A percentile compares a stretch with the other conserved stretches of the same genome.
These are phyloP conservation scores for Arthrobotrys sinensis DNA, from an alignment of 2,329 filamentous ascomycete genomes.

Conservation along the genomic window DNA sequence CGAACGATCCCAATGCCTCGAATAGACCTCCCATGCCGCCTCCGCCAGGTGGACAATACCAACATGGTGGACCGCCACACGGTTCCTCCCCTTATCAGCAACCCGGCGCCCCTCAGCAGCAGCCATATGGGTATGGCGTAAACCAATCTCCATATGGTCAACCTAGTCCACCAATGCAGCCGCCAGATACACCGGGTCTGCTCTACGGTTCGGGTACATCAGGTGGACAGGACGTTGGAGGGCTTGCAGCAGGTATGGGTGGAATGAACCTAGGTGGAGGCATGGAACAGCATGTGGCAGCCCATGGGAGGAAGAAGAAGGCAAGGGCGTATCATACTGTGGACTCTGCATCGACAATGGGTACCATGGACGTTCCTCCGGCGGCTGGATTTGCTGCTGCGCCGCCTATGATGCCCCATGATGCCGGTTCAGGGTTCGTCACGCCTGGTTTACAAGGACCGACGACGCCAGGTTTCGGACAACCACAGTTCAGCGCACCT, in stretches of 20 bases:
- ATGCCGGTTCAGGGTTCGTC: constrained; percentile 47
- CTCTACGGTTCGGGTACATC: constrained; percentile 47
- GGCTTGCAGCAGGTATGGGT: constrained; percentile 64
- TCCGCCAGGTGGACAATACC: constrained; percentile 67
- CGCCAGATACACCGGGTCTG: constrained; percentile 62
- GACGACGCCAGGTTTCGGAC: constrained; percentile 64
- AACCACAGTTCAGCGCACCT: constrained; percentile 70
- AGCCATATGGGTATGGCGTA: constrained; percentile 37
- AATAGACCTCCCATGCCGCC: constrained; percentile 67
- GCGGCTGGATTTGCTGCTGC: constrained; percentile 63
- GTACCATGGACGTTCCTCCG: constrained; percentile 71
- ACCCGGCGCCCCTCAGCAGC: constrained; percentile 43
- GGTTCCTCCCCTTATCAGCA: constrained; percentile 61
- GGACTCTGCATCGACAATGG: constrained; percentile 76
- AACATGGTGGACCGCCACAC: constrained; percentile 63
- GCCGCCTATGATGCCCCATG: constrained; percentile 50
- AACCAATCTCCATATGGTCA: constrained; percentile 47
- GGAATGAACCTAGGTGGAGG: constrained; percentile 76
- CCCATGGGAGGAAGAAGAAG: constrained; percentile 83
- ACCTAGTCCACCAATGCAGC: constrained; percentile 65
- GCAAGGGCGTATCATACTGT: constrained; percentile 91
- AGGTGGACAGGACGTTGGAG: constrained; percentile 61
- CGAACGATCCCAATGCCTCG: constrained; percentile 61
- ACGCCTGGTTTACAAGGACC: constrained; percentile 55
- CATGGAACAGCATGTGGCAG: constrained; percentile 70